Percentiles rank a stretch among this genome's conserved stretches.
Conservation (phyloP, 2,329 filamentous ascomycete genomes). For the Aspergillus latus region DNA sequence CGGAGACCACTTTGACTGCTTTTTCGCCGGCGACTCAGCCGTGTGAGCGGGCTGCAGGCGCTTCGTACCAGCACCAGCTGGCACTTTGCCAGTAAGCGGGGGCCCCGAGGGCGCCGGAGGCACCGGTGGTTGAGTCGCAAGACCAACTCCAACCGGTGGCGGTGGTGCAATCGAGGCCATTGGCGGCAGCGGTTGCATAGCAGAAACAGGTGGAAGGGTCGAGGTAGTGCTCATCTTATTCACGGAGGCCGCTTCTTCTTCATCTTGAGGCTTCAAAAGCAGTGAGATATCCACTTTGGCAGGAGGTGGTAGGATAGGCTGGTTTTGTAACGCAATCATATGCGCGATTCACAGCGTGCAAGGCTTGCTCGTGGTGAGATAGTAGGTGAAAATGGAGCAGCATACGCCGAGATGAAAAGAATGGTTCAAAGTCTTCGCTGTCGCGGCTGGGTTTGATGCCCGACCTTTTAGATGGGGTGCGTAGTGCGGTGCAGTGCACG, state of each 20-base stretch:
- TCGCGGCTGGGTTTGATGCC: constrained; percentile 11
- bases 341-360: constrained; percentile 34
- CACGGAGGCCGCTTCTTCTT: constrained; percentile 35
- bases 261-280: constrained; percentile 67
- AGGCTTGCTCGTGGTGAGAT: constrained; percentile 6
- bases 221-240: constrained; percentile 25
- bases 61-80: constrained; percentile 36
- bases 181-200: constrained; percentile 26
- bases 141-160: constrained; percentile 22
- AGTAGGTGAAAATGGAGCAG: constrained; percentile 7
- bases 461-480: constrained; percentile 5
- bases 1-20: constrained; percentile 94
- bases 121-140: constrained; percentile 25
- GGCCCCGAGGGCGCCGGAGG: constrained; percentile 27
- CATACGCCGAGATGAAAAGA: constrained; percentile 7
- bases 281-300: constrained; percentile 94
- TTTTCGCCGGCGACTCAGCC: constrained; percentile 72
- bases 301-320: constrained; percentile 41
- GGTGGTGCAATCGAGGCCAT: constrained; percentile 27
- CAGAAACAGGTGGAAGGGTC: constrained; percentile 33
- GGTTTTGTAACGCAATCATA: constrained; percentile 46
- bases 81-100: constrained; percentile 33
- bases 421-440: neutral
- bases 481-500: neutral
- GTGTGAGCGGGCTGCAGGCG: constrained; percentile 50